Base-by-base conservation (phyloP, 164 flowering plant species). In the Hamamelis virginiana region DNA sequence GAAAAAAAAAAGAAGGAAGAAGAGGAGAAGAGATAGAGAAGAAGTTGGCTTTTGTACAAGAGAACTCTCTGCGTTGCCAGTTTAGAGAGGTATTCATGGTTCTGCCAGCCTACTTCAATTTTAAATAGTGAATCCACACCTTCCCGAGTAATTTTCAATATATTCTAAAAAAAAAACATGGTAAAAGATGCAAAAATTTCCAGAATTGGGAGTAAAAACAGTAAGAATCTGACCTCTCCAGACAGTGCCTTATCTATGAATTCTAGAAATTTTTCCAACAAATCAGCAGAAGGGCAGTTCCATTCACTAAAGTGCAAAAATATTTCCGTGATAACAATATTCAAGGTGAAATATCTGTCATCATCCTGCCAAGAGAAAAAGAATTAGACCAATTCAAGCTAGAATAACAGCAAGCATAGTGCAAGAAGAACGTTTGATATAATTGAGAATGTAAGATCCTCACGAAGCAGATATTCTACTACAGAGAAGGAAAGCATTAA, bases 241-340 rank as follows among this genome's bases (percentile, higher is more conserved):
- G 79, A 79, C 60, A 95, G 69, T 8, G 80, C 75, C 58, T 59
- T 70, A 71, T 83, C 91, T 27, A 89, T 61, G 71, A 88, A 95
- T 25, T 67, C 75, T 53, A 88, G 76, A 77, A 87, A 87, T 61
- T 64, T 89, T 59, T 81, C 91, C 75, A 81, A 51, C 25, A 86
- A 66, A 68, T 22, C 76, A 65, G 75, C 46, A 47, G 86, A 80
- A 59, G 79, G 76, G 57, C 60, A 62, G 66, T 73, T 68, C 84
- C 81, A 79, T 69, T 86, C 82, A 69, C 76, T 76, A 9, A 77
- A 66, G 69, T 71, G 83, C 80, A 92, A 76, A 80, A 85, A 89
- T 80, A 86, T 85, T 76, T 84, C 81, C 18, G 91, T 71, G 19
- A 91, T 76, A 48, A 76, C 73, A 58, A 73, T 66, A 76, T 95